These are phyloP conservation scores for Corylus americana DNA, from an alignment of 306 rosid species.

Conservation along the genomic window DNA sequence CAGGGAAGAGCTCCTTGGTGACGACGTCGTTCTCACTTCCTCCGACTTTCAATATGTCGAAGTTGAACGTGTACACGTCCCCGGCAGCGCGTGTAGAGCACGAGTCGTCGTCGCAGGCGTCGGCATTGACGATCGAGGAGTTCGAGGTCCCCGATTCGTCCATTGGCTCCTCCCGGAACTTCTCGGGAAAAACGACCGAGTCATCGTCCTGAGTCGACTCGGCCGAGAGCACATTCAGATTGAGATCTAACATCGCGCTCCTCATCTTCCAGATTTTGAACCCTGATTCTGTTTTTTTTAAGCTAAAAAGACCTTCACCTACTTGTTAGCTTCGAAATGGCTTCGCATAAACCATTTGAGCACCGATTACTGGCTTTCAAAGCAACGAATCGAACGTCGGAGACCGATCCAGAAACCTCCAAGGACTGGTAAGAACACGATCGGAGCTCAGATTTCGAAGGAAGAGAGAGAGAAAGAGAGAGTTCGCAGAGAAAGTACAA, in stretches of 20 bases:
- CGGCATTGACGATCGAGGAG: conserved; percentile 93
- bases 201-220: conserved; percentile 55
- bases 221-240: conserved; percentile 61
- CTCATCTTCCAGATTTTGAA: conserved; percentile 29
- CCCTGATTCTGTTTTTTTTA: conserved; percentile 16
- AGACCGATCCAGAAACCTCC: conserved; percentile 26
- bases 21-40: conserved; percentile 36
- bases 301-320: conserved; percentile 18
- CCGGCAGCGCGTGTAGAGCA: conserved; percentile 76
- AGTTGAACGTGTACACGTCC: conserved; percentile 61
- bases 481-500: neutral
- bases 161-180: conserved; percentile 65
- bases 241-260: conserved; percentile 76
- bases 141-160: conserved; percentile 94
- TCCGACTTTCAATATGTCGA: conserved; percentile 78
- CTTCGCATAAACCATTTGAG: neutral
- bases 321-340: conserved; percentile 8
- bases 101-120: conserved; percentile 84
- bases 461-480: conserved; percentile 4
- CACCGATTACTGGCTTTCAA: conserved; percentile 25
- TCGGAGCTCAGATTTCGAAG: conserved; percentile 32
- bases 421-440: conserved; percentile 22
- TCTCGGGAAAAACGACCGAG: conserved; percentile 39
- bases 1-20: conserved; percentile 78
- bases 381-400: conserved; percentile 15